Evolutionary conservation across 495 filamentous ascomycete genomes (phyloP), one percentile per base, ranked within the genome.

Genomic region (Apiosordaria backusii): DNA sequence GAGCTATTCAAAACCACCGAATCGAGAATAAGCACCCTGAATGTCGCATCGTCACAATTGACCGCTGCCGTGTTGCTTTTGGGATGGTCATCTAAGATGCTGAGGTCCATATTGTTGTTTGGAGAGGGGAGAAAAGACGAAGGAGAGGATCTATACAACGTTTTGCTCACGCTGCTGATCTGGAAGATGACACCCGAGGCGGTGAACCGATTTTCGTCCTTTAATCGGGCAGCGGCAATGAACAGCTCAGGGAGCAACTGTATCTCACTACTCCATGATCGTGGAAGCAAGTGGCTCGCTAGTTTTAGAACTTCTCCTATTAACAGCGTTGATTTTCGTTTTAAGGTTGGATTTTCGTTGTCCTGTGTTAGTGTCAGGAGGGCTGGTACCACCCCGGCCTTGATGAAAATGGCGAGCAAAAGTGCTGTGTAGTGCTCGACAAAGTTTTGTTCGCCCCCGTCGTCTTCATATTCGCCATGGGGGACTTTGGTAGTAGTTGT

Each of bases 161-260:
- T 98, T 66, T 92, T 87, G 77, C 94, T 99, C 65, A 99, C 91
- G 72, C 95, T 97, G 77, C 97, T 96, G 5, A 98, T 93, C 73
- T 98, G 95, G 74, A 97, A 99, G 45, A 98, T 91, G 4, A 93
- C 93, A 2, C 90, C 88, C 1, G 91, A 91, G 19, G 92, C 90
- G 54, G 89, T 81, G 67, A 92, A 92, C 63, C 90, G 87, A n/a
- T 86, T 86, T 7, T 92, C 86, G 26, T 84, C 79, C 15, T 83
- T 81, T 64, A 92, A 91, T 63, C 85, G 83, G 4, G 91, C 83
- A 4, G 93, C 93, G 4, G 90, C 84, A 25, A 86, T 78, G 60
- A 99, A 87, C 10, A 98, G 79, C 53, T 91, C 86, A 13, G 96
- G 93, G 50, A 98, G 84, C 9, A 95, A 82, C 70, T 99, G 96